phyloP scores from a whole-genome alignment of 106 monocot genomes.

The Xerophyta viscosa region DNA sequence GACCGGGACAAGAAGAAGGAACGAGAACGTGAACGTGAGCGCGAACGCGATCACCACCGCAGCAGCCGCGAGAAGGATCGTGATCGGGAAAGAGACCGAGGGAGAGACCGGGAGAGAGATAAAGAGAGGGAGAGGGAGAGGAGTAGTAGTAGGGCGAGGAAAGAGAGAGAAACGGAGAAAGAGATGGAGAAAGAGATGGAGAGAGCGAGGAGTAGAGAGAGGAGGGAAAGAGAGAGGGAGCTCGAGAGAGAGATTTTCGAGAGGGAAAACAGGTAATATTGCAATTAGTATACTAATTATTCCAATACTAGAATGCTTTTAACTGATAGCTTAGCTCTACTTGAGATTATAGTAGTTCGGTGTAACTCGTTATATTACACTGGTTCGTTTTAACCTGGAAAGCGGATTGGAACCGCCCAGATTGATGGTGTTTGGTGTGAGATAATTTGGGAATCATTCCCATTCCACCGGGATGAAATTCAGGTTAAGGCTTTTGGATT shows the following conservation, averaged over 20 bases:
- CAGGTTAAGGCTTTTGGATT: too few species aligned
- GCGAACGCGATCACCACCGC: background rate
- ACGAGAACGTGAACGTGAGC: background rate
- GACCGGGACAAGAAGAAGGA: slow-evolving; percentile 6
- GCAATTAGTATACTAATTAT: background rate
- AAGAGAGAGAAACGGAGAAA: slow-evolving; percentile 3
- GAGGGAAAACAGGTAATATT: slow-evolving; percentile 10
- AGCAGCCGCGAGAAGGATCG: background rate
- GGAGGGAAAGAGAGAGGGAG: slow-evolving; percentile 13
- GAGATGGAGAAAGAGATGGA: slow-evolving; percentile 10
- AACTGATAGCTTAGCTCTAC: background rate
- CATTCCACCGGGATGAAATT: too few species aligned
- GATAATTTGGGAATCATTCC: too few species aligned
- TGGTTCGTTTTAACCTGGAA: too few species aligned
- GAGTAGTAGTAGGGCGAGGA: slow-evolving; percentile 2
- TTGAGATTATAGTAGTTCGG: background rate
- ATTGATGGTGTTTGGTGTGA: too few species aligned
- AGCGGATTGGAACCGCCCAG: too few species aligned
- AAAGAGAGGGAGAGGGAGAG: slow-evolving; percentile 10
- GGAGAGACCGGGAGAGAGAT: slow-evolving; percentile 3
- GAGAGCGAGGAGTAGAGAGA: slow-evolving; percentile 6
- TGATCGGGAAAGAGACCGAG: background rate
- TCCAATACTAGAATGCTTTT: background rate
- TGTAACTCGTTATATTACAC: too few species aligned
- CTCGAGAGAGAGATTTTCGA: slow-evolving; percentile 11